Evolutionary conservation across 2,329 filamentous ascomycete species (phyloP).

Genomic region (Penicillium sumatraense): DNA sequence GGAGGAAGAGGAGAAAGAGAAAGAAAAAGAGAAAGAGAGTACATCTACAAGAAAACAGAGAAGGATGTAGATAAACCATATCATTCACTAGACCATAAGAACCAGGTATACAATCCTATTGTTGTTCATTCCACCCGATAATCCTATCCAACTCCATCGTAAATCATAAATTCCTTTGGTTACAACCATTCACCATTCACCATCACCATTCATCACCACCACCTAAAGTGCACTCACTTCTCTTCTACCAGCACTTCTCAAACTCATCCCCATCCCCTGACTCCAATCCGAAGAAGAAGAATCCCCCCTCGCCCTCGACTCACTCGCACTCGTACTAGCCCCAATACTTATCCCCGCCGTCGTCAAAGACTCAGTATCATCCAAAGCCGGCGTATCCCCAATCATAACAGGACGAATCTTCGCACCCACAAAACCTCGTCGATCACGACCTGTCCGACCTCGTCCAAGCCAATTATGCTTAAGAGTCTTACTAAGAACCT

Average conservation of each 20-base stretch:
- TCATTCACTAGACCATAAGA: background rate
- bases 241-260: constrained; percentile 29
- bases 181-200: too few relatives aligned
- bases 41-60: too few relatives aligned
- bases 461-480: constrained; percentile 97
- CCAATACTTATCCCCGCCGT: constrained; percentile 29
- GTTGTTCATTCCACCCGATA: background rate
- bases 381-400: constrained; percentile 28
- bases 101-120: background rate
- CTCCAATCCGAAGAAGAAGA: constrained; percentile 32
- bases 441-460: constrained; percentile 84
- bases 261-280: constrained; percentile 21
- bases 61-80: background rate
- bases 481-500: constrained; percentile 80
- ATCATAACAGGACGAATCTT: constrained; percentile 48
- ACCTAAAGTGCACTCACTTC: constrained; percentile 36
- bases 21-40: background rate
- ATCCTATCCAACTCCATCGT: background rate
- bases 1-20: background rate
- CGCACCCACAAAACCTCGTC: constrained; percentile 84
- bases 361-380: constrained; percentile 30
- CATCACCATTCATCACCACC: background rate
- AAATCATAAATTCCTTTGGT: constrained; percentile 3
- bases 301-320: constrained; percentile 23
- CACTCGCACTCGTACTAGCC: constrained; percentile 28